Conservation (phyloP, 345 rosid genomes). For the Murraya koenigii region DNA sequence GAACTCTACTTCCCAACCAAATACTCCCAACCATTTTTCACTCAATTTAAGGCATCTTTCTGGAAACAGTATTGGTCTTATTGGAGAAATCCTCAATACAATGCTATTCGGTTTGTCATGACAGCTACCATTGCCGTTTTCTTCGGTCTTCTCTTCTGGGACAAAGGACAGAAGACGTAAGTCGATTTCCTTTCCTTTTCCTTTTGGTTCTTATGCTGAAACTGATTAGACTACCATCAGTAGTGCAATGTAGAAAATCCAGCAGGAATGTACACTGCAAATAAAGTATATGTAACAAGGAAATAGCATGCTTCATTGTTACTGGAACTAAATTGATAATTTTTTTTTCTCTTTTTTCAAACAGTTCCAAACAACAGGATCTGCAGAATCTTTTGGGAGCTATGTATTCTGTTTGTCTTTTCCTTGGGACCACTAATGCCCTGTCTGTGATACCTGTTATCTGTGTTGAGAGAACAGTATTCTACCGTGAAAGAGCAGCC, state of each 20-base stretch:
- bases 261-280: no score
- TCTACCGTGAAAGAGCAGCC: slow-evolving; percentile 59
- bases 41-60: slow-evolving; percentile 68
- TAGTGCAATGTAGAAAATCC: no score
- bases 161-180: slow-evolving; percentile 55
- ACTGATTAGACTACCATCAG: neutral
- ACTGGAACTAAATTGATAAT: neutral
- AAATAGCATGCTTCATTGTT: neutral
- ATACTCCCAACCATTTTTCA: slow-evolving; percentile 59
- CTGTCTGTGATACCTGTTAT: slow-evolving; percentile 48
- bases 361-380: slow-evolving; percentile 37
- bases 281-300: no score
- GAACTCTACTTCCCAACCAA: slow-evolving; percentile 63
- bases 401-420: slow-evolving; percentile 39
- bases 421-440: slow-evolving; percentile 50
- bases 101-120: slow-evolving; percentile 67
- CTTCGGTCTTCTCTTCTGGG: slow-evolving; percentile 81
- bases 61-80: slow-evolving; percentile 79
- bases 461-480: slow-evolving; percentile 55
- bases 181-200: neutral
- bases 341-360: neutral
- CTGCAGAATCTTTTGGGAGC: slow-evolving; percentile 46
- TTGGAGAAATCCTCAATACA: slow-evolving; percentile 79
- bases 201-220: neutral
- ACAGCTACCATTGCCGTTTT: slow-evolving; percentile 47